phyloP scores from a whole-genome alignment of 306 rosid species.

The Cotoneaster glaucophyllus region DNA sequence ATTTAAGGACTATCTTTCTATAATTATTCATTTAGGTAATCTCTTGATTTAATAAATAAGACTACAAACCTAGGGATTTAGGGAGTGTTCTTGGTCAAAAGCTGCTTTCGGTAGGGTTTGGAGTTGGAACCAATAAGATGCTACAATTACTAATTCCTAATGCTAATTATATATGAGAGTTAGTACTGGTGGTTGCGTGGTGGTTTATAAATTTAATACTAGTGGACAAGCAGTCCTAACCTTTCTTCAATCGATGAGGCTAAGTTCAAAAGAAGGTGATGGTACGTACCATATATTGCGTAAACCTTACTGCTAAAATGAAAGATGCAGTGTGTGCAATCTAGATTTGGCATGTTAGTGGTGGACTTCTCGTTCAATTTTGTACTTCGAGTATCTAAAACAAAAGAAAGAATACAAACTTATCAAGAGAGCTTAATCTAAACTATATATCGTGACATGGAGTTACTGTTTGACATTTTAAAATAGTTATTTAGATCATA shows the following conservation, averaged over 20 bases:
- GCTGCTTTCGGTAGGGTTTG: neutral
- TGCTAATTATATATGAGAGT: neutral
- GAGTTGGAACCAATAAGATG: conserved; percentile 6
- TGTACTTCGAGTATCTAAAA: neutral
- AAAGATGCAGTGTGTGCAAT: neutral
- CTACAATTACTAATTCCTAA: neutral
- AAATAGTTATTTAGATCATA: neutral
- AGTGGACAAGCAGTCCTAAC: conserved; percentile 12
- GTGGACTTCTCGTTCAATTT: neutral
- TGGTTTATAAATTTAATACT: neutral
- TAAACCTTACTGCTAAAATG: neutral
- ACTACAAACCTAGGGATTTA: conserved; percentile 14
- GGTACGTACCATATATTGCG: neutral
- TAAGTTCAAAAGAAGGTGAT: neutral
- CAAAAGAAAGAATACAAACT: neutral
- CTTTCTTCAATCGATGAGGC: conserved; percentile 12
- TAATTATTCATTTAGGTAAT: neutral
- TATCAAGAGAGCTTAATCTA: too few relatives aligned
- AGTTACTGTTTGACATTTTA: too few relatives aligned
- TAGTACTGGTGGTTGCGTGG: neutral
- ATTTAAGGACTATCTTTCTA: conserved; percentile 15
- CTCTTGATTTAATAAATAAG: conserved; percentile 5
- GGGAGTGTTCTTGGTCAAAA: conserved; percentile 16
- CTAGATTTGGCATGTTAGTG: neutral
- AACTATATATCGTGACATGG: too few relatives aligned